Conservation (phyloP, 352 stramenopile genomes). For the Pythium plurisporium region DNA sequence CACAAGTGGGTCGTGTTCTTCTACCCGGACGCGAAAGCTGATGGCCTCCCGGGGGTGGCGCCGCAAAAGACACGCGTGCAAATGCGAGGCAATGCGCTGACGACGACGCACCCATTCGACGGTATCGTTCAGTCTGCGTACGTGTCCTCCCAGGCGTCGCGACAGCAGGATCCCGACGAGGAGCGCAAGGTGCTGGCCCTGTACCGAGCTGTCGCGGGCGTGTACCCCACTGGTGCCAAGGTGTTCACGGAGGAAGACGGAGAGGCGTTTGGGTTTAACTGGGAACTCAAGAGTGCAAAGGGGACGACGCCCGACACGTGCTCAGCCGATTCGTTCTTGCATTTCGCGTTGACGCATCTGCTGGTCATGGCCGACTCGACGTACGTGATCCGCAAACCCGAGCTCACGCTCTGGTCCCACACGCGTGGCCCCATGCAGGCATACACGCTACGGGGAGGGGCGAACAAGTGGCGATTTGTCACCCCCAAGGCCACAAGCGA, state of each 20-base stretch:
- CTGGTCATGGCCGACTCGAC: conserved; percentile 46
- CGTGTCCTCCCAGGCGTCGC: conserved; percentile 33
- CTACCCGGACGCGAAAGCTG: conserved; percentile 30
- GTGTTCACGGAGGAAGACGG: conserved; percentile 20
- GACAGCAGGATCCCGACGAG: conserved; percentile 12
- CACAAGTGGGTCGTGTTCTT: conserved; percentile 63
- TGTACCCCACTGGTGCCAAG: conserved; percentile 35
- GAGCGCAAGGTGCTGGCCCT: conserved; percentile 34
- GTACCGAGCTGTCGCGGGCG: conserved; percentile 51
- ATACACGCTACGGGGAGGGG: conserved; percentile 31
- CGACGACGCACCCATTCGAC: conserved; percentile 32
- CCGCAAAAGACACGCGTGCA: conserved; percentile 19
- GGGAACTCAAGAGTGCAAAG: conserved; percentile 27
- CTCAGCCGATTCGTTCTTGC: conserved; percentile 22
- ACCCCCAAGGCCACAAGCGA: conserved; percentile 38
- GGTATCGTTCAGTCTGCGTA: conserved; percentile 37
- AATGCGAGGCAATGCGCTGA: conserved; percentile 45
- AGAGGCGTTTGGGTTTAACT: conserved; percentile 61
- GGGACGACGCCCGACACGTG: background rate
- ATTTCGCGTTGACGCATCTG: conserved; percentile 68
- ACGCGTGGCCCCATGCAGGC: conserved; percentile 66
- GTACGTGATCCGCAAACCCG: conserved; percentile 32
- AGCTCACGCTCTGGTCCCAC: conserved; percentile 66
- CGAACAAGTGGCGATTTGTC: conserved; percentile 40
- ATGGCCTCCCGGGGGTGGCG: conserved; percentile 35